Percentiles rank a stretch among this genome's conserved stretches.
These are phyloP conservation scores for Breynia disticha DNA, from an alignment of 441 rosid species.

Conservation along the genomic window DNA sequence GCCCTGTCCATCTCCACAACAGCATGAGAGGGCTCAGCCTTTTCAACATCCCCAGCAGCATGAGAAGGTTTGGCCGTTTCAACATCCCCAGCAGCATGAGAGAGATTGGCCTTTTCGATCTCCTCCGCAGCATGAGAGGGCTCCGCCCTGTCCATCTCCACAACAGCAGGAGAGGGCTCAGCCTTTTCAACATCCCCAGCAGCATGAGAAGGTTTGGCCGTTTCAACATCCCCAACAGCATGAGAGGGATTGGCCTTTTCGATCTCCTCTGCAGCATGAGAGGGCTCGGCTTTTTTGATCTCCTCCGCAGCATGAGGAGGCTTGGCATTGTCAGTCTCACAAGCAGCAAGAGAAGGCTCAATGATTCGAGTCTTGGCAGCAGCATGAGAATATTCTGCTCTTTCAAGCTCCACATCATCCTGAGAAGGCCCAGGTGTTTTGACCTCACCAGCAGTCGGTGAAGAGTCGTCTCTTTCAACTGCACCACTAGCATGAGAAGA, in stretches of 20 bases:
- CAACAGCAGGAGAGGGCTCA: background rate
- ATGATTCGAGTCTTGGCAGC: background rate
- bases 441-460: background rate
- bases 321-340: background rate
- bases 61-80: background rate
- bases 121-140: constrained; percentile 1
- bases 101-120: constrained; percentile 1
- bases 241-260: constrained; percentile 3
- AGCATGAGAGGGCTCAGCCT: background rate
- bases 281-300: background rate
- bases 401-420: background rate
- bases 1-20: background rate
- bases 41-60: constrained; percentile 1
- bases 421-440: background rate
- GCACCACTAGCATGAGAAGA: background rate
- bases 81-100: constrained; percentile 2
- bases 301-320: constrained; percentile 8
- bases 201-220: constrained; percentile 5
- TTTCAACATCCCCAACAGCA: background rate
- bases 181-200: background rate
- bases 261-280: constrained; percentile 1
- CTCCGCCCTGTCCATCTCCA: background rate
- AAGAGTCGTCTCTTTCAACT: background rate
- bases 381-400: background rate
- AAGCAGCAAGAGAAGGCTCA: constrained; percentile 7